Base-by-base conservation (phyloP, 108 stramenopile species). In the Nannochloropsis salina region DNA sequence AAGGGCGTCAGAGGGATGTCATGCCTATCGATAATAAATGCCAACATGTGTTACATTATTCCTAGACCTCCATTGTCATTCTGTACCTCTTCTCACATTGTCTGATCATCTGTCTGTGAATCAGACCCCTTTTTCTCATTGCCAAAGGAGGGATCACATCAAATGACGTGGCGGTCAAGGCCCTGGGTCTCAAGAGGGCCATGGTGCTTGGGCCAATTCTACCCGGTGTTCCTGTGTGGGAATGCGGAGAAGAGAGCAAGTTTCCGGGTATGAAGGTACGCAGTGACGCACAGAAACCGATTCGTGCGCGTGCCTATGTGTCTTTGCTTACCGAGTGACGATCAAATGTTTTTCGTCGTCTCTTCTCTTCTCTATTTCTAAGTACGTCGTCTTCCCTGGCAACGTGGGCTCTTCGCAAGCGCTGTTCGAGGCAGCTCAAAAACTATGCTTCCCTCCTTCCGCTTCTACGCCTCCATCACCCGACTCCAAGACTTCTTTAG, bases 71-170 rank as follows among this genome's bases (percentile, higher is more conserved):
- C 31, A 31, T 31, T 31, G 31, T 31, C 31, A 31, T 31, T 31
- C 31, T 31, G 31, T 31, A 31, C 31, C 0, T 31, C 31, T 31
- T 31, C 31, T 31, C 31, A 31, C 31, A 31, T 31, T 31, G 31
- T 31, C 31, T 31, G 31, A 31, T 31, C 0, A 31, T 31, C 31
- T 31, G 31, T 31, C 31, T 31, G 20, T n/a, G 15, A 1, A 15
- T 74, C 6, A 74, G 87, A 21, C 87, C 87, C 9, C 80, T 45
- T 6, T 93, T 92, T 83, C 84, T 93, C n/a, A 79, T 93, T 80
- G 91, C 92, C 80, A 93, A 93, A 89, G 92, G 92, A 3, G 92
- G 92, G 11, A 93, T 93, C 42, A 93, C 92, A 8, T 92, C 92
- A 12, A 92, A 90, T 81, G 92, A 93, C 84, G 92, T 93, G 9